These are phyloP conservation scores for Boletus coccyginus DNA, from an alignment of 768 basidiomycete genomes.

Conservation along the genomic window DNA sequence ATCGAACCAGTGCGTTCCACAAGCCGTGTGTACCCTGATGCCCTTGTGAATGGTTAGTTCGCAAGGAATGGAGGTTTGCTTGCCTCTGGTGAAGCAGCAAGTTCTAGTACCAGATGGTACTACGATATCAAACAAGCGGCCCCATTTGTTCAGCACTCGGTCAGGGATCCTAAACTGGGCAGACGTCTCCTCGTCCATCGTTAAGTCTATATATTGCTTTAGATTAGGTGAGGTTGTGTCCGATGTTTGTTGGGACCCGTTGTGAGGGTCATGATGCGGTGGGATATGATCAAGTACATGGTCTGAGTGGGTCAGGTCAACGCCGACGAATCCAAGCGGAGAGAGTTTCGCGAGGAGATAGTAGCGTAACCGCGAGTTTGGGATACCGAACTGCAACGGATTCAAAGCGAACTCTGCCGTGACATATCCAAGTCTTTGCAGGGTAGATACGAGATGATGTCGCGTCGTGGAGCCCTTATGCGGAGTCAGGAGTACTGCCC, in stretches of 20 bases:
- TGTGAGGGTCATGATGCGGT: slow-evolving; percentile 33
- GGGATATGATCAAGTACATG: slow-evolving; percentile 47
- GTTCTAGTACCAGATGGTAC: slow-evolving; percentile 56
- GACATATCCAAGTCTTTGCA: slow-evolving; percentile 54
- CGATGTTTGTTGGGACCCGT: background rate
- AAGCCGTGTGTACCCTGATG: slow-evolving; percentile 68
- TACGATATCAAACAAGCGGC: slow-evolving; percentile 77
- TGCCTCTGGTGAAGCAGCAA: slow-evolving; percentile 84
- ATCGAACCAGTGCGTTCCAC: slow-evolving; percentile 80
- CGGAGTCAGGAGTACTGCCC: slow-evolving; percentile 6
- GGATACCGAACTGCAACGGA: slow-evolving; percentile 78
- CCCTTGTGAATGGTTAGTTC: background rate
- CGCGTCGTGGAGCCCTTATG: slow-evolving; percentile 61
- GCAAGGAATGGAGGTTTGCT: background rate
- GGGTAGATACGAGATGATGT: slow-evolving; percentile 52
- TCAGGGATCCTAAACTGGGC: slow-evolving; percentile 48
- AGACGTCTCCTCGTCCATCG: slow-evolving; percentile 9
- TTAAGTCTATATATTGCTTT: slow-evolving; percentile 12
- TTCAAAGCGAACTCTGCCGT: slow-evolving; percentile 65
- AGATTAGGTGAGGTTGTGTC: background rate
- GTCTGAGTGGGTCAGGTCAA: slow-evolving; percentile 15
- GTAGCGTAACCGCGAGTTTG: slow-evolving; percentile 80
- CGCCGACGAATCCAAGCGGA: slow-evolving; percentile 38
- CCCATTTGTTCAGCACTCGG: slow-evolving; percentile 70
- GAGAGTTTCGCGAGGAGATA: slow-evolving; percentile 69